Evolutionary conservation across 225 moss, liverwort and hornwort genomes (phyloP), one percentile per base, ranked within the genome.

Genomic region (Ulota crispa): DNA sequence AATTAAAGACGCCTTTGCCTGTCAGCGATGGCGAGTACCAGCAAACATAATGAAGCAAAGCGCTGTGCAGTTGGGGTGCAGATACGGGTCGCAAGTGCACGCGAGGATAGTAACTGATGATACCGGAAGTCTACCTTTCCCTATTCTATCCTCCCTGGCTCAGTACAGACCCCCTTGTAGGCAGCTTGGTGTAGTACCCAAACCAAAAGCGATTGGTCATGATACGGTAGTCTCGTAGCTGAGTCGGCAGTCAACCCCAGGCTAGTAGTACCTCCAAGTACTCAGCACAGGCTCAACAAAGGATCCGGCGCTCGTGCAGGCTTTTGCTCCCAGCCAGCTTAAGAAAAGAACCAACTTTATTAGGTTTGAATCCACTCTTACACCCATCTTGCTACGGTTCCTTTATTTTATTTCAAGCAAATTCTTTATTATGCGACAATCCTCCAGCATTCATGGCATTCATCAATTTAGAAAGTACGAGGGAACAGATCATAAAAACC

Each of bases 241-340:
- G 73, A 79, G 80, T 85, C 80, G 68, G 79, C 82, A 85, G 88
- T 88, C 88, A 88, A 88, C 83, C 31, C 41, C 41, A 13, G 70
- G 37, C 50, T 30, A n/a, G n/a, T n/a, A n/a, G 80, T 80, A 86
- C 78, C 68, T 12, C 63, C 70, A 86, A 34, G 80, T 83, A 83
- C 66, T 8, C 14, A 61, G n/a, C 34, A 45, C 32, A 67, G 7
- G 62, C 82, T 66, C 66, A 73, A 70, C 70, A 78, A 81, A 36
- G 65, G 71, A 54, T 53, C 24, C 24, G 73, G 41, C 43, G 50
- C 27, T 76, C 76, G 72, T 82, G 85, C 85, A 85, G 78, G 73
- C 84, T 73, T 72, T 72, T 27, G 20, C 68, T 52, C 83, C 53
- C 42, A 52, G 41, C 62, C 59, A 60, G 61, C 73, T 67, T 52